phyloP scores from a whole-genome alignment of 495 filamentous ascomycete genomes.

The Pseudoneurospora amorphoporcata region DNA sequence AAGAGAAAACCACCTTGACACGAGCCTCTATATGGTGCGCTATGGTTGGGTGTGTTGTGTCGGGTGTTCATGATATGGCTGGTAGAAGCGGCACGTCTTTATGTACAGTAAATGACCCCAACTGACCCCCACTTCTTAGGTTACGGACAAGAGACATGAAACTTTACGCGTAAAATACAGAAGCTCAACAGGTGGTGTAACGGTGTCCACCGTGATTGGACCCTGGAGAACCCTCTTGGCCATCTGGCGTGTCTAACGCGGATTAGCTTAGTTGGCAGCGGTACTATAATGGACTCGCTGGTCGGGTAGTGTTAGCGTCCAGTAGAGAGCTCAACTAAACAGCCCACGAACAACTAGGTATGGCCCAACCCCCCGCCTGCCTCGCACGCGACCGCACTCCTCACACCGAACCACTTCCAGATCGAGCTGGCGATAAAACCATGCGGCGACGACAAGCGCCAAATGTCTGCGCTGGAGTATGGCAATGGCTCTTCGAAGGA shows the following conservation, averaged over 20 bases:
- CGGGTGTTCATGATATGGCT: neutral
- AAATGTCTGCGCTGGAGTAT: slow-evolving; percentile 9
- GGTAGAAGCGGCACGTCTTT: neutral
- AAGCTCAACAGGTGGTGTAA: neutral
- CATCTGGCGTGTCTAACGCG: neutral
- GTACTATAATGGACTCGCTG: neutral
- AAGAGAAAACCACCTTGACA: neutral
- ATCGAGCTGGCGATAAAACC: slow-evolving; percentile 14
- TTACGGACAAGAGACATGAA: neutral
- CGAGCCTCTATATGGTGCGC: neutral
- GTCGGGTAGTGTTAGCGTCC: neutral
- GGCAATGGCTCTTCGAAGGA: slow-evolving; percentile 70
- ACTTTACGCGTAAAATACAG: neutral
- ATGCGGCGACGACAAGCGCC: slow-evolving; percentile 29
- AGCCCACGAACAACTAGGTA: neutral
- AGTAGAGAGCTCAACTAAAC: neutral
- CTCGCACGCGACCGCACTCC: neutral
- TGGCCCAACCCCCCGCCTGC: neutral
- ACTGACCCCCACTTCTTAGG: neutral
- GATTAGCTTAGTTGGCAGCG: neutral
- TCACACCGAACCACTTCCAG: neutral
- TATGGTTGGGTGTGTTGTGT: neutral
- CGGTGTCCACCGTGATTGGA: neutral
- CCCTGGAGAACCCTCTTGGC: neutral
- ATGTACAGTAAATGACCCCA: neutral